Base-by-base conservation (phyloP, 2,329 filamentous ascomycete genomes). In the Ophiostoma himal-ulmi region DNA sequence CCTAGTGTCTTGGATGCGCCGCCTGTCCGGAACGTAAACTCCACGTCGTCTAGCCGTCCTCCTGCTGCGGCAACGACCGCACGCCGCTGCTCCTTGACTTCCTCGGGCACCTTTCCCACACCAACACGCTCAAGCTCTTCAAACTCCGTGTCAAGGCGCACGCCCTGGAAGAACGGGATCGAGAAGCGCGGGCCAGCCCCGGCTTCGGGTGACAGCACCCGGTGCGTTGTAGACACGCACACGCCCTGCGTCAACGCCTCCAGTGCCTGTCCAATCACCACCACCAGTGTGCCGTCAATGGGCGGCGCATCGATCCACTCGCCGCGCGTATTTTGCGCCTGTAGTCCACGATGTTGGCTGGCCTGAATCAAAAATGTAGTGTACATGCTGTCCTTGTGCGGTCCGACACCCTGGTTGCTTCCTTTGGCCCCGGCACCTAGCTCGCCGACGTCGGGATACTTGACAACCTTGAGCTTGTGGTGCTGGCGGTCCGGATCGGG, bases 391-490 rank as follows among this genome's bases (percentile, higher is more conserved):
- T 94, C 92, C 79, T 94, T 94, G 81, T 94, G 91, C 44, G 92
- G 91, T 0, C 91, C 92, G 0, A 94, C 90, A 44, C 83, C 83
- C 73, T 84, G 78, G 30, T 76, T 77, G 34, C 36, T 74, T 74
- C 3, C 71, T 77, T 54, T 80, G 2, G 76, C 78, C 26, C 74
- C 78, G 2, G 83, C 78, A 0, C 84, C 86, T 1, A 91, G 80
- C 77, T 88, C 84, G n/a, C 81, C 79, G 14, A 86, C 79, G 77
- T 95, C 92, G 0, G 93, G 93, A 77, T 95, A 96, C 81, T 91
- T 92, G 72, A 96, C 89, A 72, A 96, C 89, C 82, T 96, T 96
- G 76, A 96, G 84, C 82, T 96, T 96, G 82, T 96, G 92, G 81
- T 95, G 92, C 81, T 86, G 83, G 13, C 72, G 72, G 4, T 52